These are phyloP conservation scores for Venturia oleaginea DNA, from an alignment of 2,329 filamentous ascomycete species.

Conservation along the genomic window DNA sequence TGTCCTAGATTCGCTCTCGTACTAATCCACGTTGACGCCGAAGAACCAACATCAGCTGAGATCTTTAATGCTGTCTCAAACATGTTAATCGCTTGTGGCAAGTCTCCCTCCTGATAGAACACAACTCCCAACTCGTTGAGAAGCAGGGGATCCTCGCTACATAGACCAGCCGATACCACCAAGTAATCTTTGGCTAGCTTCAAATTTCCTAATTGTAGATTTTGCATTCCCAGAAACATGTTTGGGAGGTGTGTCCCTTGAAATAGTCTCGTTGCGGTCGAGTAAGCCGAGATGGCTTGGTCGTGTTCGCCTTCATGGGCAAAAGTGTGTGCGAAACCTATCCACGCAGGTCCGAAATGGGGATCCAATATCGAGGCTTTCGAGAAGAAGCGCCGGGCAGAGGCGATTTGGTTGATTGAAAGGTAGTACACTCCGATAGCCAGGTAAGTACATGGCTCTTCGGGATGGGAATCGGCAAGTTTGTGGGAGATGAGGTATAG, in stretches of 20 bases:
- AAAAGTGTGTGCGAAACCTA: constrained; percentile 97
- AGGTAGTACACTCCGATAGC: constrained; percentile 95
- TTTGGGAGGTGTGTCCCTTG: constrained; percentile 95
- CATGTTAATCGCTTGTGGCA: constrained; percentile 64
- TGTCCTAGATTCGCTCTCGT: constrained; percentile 86
- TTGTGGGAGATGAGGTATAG: constrained; percentile 90
- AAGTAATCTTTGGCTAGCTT: constrained; percentile 89
- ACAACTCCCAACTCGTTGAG: constrained; percentile 95
- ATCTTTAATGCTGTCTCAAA: constrained; percentile 72
- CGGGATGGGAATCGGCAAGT: constrained; percentile 80
- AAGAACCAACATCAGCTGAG: constrained; percentile 71
- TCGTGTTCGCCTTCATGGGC: constrained; percentile 96
- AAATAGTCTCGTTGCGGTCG: constrained; percentile 86
- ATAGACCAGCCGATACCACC: constrained; percentile 75
- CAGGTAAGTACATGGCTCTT: constrained; percentile 86
- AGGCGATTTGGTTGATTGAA: constrained; percentile 76
- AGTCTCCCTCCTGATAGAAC: constrained; percentile 82
- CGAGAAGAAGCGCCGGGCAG: constrained; percentile 91
- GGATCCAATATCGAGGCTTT: constrained; percentile 97
- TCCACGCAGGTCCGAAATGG: constrained; percentile 96
- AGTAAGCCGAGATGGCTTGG: constrained; percentile 95
- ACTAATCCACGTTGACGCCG: constrained; percentile 72
- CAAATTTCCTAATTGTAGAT: constrained; percentile 92
- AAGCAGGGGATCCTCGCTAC: constrained; percentile 71
- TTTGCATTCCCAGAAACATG: constrained; percentile 96